Percentiles rank a stretch among this genome's conserved stretches.
These are phyloP conservation scores for Chrysanthemum seticuspe DNA, from an alignment of 129 eudicot species.

Conservation along the genomic window DNA sequence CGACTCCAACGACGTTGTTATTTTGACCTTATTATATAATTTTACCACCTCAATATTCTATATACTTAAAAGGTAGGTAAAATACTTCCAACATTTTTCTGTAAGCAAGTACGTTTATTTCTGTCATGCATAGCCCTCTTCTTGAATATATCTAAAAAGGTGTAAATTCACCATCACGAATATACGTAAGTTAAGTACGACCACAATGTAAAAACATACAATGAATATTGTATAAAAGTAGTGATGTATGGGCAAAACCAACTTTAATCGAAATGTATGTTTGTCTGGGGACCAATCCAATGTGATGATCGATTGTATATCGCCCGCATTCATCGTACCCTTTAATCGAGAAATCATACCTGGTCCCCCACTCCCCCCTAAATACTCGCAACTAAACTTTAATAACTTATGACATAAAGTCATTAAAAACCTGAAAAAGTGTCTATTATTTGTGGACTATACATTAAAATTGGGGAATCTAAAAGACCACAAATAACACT, in stretches of 20 bases:
- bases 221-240: background rate
- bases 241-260: constrained; percentile 18
- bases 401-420: too few species aligned
- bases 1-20: too few species aligned
- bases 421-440: too few species aligned
- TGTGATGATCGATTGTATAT: constrained; percentile 30
- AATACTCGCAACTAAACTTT: background rate
- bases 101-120: background rate
- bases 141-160: too few species aligned
- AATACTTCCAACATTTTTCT: background rate
- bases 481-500: too few species aligned
- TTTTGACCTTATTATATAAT: too few species aligned
- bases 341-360: constrained; percentile 22
- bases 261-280: constrained; percentile 57
- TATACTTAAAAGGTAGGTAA: background rate
- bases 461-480: too few species aligned
- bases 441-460: too few species aligned
- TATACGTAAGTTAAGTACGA: background rate
- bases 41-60: background rate
- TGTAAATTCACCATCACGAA: background rate
- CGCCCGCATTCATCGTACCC: constrained; percentile 54
- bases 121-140: background rate
- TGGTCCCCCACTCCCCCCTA: constrained; percentile 28
- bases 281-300: constrained; percentile 44
- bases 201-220: background rate